Conservation (phyloP, 2,329 filamentous ascomycete species). For the Calonectria henricotiae region DNA sequence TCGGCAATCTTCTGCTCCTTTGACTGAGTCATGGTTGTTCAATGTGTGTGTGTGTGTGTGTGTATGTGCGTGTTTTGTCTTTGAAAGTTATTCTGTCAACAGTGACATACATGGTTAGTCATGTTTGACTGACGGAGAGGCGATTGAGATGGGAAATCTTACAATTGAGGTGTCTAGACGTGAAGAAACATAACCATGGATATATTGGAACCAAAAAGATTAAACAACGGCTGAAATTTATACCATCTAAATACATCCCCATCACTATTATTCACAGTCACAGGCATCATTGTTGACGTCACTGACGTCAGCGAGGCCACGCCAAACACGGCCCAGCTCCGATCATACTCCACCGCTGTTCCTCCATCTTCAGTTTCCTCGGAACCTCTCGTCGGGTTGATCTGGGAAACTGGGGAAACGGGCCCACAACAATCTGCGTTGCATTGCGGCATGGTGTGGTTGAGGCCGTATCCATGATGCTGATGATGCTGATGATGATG, state of each 20-base stretch:
- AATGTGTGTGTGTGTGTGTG: not conserved
- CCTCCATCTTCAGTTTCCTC: not conserved
- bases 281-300: conserved; percentile 48
- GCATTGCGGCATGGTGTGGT: not conserved
- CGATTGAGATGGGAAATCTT: not conserved
- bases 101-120: not conserved
- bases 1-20: conserved; percentile 79
- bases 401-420: not conserved
- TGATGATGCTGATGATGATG: conserved; percentile 10
- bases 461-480: conserved; percentile 8
- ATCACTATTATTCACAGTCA: conserved; percentile 22
- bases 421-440: not conserved
- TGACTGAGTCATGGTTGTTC: conserved; percentile 62
- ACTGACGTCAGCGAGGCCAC: conserved; percentile 48
- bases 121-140: not conserved
- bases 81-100: not conserved
- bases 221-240: conserved; percentile 1
- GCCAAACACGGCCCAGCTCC: conserved; percentile 16
- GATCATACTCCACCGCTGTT: not conserved
- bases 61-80: not conserved
- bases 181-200: not conserved
- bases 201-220: not conserved
- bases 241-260: not conserved
- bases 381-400: not conserved
- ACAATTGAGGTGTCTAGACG: not conserved